These are phyloP conservation scores for Aschersonia sp. DNA, from an alignment of 2,329 filamentous ascomycete species.

Conservation along the genomic window DNA sequence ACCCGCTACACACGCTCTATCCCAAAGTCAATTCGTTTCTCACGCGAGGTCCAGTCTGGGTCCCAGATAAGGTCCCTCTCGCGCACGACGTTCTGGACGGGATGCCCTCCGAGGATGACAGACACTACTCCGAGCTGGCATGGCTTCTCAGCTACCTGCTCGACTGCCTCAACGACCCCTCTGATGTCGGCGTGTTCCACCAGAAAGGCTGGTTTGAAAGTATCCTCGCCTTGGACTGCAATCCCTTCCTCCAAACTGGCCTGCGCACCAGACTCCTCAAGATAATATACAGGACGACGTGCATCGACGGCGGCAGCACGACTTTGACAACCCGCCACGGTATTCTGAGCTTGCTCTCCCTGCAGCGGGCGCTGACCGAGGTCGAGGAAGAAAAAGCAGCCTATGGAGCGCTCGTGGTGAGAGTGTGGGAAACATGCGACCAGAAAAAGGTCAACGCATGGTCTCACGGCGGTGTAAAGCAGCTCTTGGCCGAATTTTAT, in stretches of 20 bases:
- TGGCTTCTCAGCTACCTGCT: conserved; percentile 64
- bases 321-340: conserved; percentile 70
- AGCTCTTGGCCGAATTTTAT: conserved; percentile 6
- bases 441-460: conserved; percentile 49
- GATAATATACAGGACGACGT: conserved; percentile 53
- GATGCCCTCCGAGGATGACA: conserved; percentile 57
- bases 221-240: conserved; percentile 52
- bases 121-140: conserved; percentile 54
- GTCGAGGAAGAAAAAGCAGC: conserved; percentile 28
- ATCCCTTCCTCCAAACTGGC: conserved; percentile 44
- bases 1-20: conserved; percentile 72
- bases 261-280: conserved; percentile 44
- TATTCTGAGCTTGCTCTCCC: conserved; percentile 59
- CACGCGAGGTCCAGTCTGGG: conserved; percentile 64
- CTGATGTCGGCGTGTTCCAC: conserved; percentile 47
- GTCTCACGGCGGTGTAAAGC: conserved; percentile 39
- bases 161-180: conserved; percentile 44
- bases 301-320: conserved; percentile 57
- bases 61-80: conserved; percentile 57
- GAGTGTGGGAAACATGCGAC: conserved; percentile 52
- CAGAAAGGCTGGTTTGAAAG: conserved; percentile 58
- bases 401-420: conserved; percentile 37
- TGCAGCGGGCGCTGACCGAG: conserved; percentile 33
- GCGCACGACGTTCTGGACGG: conserved; percentile 46
- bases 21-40: conserved; percentile 77